Evolutionary conservation across 2,329 filamentous ascomycete genomes (phyloP).

Genomic region (Neofusicoccum cordaticola): DNA sequence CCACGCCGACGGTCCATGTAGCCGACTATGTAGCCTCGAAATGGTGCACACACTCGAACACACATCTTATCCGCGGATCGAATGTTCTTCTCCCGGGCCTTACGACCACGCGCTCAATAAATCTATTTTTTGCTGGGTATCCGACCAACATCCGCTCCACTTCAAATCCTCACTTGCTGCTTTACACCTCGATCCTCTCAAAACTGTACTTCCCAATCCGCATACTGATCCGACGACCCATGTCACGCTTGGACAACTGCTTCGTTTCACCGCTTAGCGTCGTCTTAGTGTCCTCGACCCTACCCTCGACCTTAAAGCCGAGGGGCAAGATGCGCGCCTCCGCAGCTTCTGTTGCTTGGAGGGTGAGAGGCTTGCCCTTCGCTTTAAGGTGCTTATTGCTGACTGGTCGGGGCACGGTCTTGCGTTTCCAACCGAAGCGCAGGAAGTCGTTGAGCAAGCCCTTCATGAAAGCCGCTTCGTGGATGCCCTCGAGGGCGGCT

Average conservation of each 20-base stretch:
- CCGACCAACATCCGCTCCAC: background rate
- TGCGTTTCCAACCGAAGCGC: conserved; percentile 49
- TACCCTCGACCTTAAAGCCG: conserved; percentile 61
- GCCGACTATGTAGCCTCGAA: no score
- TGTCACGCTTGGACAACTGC: conserved; percentile 67
- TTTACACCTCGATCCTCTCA: conserved; percentile 60
- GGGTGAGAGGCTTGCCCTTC: conserved; percentile 45
- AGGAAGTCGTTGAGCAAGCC: conserved; percentile 65
- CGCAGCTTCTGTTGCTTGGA: conserved; percentile 31
- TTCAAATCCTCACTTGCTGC: background rate
- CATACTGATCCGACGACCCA: conserved; percentile 73
- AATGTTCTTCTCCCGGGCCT: no score
- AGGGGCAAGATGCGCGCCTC: conserved; percentile 61
- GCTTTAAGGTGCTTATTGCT: conserved; percentile 25
- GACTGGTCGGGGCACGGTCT: conserved; percentile 26
- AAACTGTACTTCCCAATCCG: conserved; percentile 79
- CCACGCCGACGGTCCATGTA: no score
- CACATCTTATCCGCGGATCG: no score
- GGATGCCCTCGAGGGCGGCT: conserved; percentile 68
- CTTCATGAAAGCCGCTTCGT: conserved; percentile 65
- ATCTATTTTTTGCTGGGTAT: background rate
- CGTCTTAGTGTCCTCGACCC: conserved; percentile 53
- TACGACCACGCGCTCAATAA: no score
- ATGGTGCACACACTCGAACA: no score
- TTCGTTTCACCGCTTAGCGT: conserved; percentile 68